Evolutionary conservation across 2,329 filamentous ascomycete species (phyloP).

Genomic region (Huntiella abstrusa): DNA sequence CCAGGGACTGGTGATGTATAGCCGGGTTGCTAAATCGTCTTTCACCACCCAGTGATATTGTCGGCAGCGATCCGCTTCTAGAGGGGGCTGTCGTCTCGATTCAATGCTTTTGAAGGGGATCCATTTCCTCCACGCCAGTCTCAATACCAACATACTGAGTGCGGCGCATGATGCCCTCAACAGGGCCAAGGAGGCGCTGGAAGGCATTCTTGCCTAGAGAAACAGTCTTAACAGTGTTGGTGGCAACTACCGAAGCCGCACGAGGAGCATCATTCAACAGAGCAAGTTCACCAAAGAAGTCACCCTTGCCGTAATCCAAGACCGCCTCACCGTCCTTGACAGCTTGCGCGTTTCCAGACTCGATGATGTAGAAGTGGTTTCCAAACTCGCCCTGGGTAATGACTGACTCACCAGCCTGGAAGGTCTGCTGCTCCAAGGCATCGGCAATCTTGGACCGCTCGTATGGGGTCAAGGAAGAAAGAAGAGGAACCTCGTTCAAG

Average conservation of each 20-base stretch:
- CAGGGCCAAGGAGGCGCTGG: conserved; percentile 76
- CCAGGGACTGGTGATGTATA: neutral
- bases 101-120: conserved; percentile 34
- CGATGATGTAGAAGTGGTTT: conserved; percentile 78
- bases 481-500: conserved; percentile 77
- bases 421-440: conserved; percentile 81
- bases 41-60: neutral
- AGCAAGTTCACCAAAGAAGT: conserved; percentile 93
- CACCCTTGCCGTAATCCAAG: conserved; percentile 71
- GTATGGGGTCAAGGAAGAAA: conserved; percentile 69
- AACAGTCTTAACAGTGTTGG: conserved; percentile 80
- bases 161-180: conserved; percentile 85
- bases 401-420: conserved; percentile 58
- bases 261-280: conserved; percentile 84
- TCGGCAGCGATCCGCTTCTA: conserved; percentile 1
- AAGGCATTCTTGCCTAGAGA: conserved; percentile 87
- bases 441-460: conserved; percentile 96
- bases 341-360: conserved; percentile 70
- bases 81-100: conserved; percentile 7
- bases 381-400: conserved; percentile 85
- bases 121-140: conserved; percentile 46
- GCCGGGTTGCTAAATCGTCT: conserved; percentile 9
- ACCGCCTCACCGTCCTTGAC: conserved; percentile 62
- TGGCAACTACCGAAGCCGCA: conserved; percentile 70
- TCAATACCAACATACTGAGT: conserved; percentile 43